These are phyloP conservation scores for Falciphora oryzae DNA, from an alignment of 2,329 filamentous ascomycete species.

Conservation along the genomic window DNA sequence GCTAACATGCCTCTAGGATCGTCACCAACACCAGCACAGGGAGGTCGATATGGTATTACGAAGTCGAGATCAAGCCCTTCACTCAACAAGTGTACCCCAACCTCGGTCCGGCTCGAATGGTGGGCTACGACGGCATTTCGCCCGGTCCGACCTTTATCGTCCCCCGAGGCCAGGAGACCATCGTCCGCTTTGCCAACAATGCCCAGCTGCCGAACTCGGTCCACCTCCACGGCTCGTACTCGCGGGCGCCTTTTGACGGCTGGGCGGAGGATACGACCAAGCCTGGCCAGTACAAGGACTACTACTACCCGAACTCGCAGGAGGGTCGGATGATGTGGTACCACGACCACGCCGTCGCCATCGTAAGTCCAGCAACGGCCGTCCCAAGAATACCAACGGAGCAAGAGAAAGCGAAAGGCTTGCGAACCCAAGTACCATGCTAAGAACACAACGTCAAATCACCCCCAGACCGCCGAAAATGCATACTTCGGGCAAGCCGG, in stretches of 20 bases:
- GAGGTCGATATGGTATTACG: slow-evolving; percentile 30
- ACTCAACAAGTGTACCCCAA: slow-evolving; percentile 31
- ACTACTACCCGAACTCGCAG: slow-evolving; percentile 55
- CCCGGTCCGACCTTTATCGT: slow-evolving; percentile 49
- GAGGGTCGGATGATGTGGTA: slow-evolving; percentile 52
- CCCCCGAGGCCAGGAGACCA: slow-evolving; percentile 41
- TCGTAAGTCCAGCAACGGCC: slow-evolving; percentile 17
- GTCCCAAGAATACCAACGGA: slow-evolving; percentile 4
- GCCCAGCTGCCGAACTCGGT: slow-evolving; percentile 38
- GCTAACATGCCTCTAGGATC: slow-evolving; percentile 15
- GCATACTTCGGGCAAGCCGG: slow-evolving; percentile 52
- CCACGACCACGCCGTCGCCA: slow-evolving; percentile 39
- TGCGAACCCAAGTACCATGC: background rate
- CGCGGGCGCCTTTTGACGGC: slow-evolving; percentile 41
- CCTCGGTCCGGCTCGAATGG: slow-evolving; percentile 24
- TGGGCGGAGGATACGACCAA: slow-evolving; percentile 42
- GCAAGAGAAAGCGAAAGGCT: background rate
- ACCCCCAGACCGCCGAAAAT: slow-evolving; percentile 41
- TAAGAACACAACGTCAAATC: slow-evolving; percentile 18
- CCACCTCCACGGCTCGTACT: slow-evolving; percentile 51
- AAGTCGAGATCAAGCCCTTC: slow-evolving; percentile 28
- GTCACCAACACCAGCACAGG: slow-evolving; percentile 31
- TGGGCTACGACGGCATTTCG: slow-evolving; percentile 48
- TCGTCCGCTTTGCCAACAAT: slow-evolving; percentile 49
- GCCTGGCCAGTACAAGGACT: slow-evolving; percentile 52